phyloP scores from a whole-genome alignment of 140 eudicot genomes.

The Oenanthe javanica region DNA sequence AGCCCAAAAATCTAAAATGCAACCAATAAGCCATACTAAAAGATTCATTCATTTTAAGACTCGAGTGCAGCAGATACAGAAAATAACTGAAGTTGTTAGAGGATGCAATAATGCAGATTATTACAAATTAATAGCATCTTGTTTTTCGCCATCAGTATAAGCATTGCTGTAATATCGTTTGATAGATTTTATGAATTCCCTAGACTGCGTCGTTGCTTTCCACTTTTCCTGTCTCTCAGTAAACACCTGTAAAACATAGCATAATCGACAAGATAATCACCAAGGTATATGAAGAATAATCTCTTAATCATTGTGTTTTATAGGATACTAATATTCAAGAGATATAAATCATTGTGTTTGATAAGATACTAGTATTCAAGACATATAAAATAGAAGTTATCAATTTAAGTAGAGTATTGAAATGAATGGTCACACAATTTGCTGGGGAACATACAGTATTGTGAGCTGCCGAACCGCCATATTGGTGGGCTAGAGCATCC shows the following conservation, averaged over 20 bases:
- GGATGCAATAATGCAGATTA: slow-evolving; percentile 10
- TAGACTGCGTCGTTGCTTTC: slow-evolving; percentile 98
- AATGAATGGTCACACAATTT: neutral
- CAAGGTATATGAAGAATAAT: neutral
- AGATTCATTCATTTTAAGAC: neutral
- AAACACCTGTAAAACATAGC: slow-evolving; percentile 50
- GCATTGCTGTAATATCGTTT: slow-evolving; percentile 94
- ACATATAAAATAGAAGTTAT: neutral
- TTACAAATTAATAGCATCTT: slow-evolving; percentile 95
- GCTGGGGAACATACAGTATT: slow-evolving; percentile 53
- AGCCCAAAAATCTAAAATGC: slow-evolving; percentile 75
- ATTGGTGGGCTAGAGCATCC: slow-evolving; percentile 97
- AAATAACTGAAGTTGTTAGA: slow-evolving; percentile 1
- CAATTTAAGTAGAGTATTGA: neutral
- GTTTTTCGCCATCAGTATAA: slow-evolving; percentile 97
- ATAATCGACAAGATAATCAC: neutral
- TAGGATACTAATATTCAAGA: neutral
- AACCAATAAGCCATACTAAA: neutral
- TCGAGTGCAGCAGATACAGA: neutral
- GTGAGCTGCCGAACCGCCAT: slow-evolving; percentile 99
- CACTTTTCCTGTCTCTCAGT: slow-evolving; percentile 96
- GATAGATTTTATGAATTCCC: slow-evolving; percentile 86
- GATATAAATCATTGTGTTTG: neutral
- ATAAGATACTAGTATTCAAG: neutral
- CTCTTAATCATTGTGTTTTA: neutral